Conservation (phyloP, 805 yeast genomes). For the Starmerella floricola region DNA sequence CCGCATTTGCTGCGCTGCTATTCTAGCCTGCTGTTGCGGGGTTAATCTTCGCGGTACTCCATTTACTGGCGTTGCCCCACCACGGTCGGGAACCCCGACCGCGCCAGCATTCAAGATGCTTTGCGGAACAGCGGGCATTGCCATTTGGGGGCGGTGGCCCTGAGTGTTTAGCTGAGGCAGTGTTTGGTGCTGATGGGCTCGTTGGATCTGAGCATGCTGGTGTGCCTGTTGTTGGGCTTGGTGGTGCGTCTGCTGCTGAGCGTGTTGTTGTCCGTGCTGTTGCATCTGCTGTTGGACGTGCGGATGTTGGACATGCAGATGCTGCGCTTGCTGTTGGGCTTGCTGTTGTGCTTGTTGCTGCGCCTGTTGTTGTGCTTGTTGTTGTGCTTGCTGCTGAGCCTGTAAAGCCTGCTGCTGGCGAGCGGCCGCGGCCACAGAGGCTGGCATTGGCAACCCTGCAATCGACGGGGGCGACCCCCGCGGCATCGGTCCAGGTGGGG, state of each 20-base stretch:
- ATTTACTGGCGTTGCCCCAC: no score
- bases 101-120: no score
- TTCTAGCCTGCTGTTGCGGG: conserved; percentile 19
- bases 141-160: no score
- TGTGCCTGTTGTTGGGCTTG: conserved; percentile 6
- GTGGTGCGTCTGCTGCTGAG: conserved; percentile 9
- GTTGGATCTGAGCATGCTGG: no score
- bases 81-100: no score
- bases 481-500: not conserved
- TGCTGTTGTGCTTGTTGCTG: no score
- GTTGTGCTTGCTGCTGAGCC: conserved; percentile 10
- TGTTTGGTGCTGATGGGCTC: no score
- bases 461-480: conserved; percentile 17
- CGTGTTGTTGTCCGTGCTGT: conserved; percentile 15
- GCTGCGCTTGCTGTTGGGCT: no score
- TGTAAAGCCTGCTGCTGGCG: conserved; percentile 14
- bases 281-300: no score
- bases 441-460: conserved; percentile 24
- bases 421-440: conserved; percentile 24
- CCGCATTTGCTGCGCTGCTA: conserved; percentile 27
- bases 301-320: no score
- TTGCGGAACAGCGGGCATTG: no score
- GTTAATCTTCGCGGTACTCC: not conserved
- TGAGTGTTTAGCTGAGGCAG: no score
- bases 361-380: conserved; percentile 5